A percentile compares a stretch with the other conserved stretches of the same genome.
Conservation (phyloP, 192 early-diverging fungal genomes). For the Podila epicladia region DNA sequence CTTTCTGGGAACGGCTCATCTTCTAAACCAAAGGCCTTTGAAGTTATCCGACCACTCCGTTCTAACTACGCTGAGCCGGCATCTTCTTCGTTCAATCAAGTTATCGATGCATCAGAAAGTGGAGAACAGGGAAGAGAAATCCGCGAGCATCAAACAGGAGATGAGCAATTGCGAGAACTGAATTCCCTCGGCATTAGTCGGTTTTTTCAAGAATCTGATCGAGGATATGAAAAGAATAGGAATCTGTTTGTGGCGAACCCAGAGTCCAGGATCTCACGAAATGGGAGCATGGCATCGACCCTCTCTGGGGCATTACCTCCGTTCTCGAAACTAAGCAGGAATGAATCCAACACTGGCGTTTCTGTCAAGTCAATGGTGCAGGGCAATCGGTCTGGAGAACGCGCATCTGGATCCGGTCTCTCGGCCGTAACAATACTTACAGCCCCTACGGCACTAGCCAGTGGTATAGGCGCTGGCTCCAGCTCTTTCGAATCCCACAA, state of each 20-base stretch:
- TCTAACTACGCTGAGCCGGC: neutral
- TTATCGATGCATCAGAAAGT: too few relatives aligned
- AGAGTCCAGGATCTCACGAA: constrained; percentile 16
- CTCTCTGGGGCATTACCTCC: too few relatives aligned
- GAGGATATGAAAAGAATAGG: constrained; percentile 23
- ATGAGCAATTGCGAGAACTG: constrained; percentile 30
- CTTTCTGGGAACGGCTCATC: neutral
- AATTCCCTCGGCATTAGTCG: constrained; percentile 45
- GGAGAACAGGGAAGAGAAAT: neutral
- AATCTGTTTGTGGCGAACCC: constrained; percentile 45
- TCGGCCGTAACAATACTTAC: too few relatives aligned
- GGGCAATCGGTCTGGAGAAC: too few relatives aligned
- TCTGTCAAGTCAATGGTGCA: too few relatives aligned
- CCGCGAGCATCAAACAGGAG: constrained; percentile 13
- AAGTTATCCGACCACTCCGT: constrained; percentile 36
- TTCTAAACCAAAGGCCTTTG: constrained; percentile 47
- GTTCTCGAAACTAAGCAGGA: too few relatives aligned
- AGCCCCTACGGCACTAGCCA: too few relatives aligned
- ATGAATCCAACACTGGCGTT: too few relatives aligned
- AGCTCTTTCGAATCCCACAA: too few relatives aligned
- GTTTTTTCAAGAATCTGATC: constrained; percentile 43
- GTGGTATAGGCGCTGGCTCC: too few relatives aligned
- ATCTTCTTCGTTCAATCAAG: too few relatives aligned
- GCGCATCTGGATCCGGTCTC: too few relatives aligned
- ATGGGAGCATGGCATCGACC: constrained; percentile 3